Percentiles rank a stretch among this genome's conserved stretches.
These are phyloP conservation scores for Kregervanrija pseudodelftensis DNA, from an alignment of 805 yeast genomes.

Conservation along the genomic window DNA sequence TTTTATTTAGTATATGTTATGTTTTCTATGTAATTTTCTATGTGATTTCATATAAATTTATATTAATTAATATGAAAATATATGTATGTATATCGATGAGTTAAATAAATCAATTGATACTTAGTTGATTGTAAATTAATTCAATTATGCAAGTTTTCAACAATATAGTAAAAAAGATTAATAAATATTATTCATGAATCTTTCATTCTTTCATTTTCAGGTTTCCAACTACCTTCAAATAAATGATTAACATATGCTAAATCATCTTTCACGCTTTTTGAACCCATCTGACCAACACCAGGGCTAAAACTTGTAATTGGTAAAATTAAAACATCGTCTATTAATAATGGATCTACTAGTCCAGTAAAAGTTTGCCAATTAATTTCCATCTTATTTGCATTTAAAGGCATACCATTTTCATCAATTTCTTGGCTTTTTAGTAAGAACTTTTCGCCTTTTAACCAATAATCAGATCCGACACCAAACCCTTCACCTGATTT, in stretches of 20 bases:
- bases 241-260: slow-evolving; percentile 55
- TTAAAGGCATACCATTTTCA: slow-evolving; percentile 17
- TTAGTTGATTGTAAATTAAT: too few relatives aligned
- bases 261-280: slow-evolving; percentile 33
- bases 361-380: slow-evolving; percentile 62
- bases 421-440: slow-evolving; percentile 17
- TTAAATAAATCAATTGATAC: too few relatives aligned
- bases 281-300: slow-evolving; percentile 65
- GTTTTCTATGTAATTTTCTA: too few relatives aligned
- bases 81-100: too few relatives aligned
- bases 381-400: slow-evolving; percentile 26
- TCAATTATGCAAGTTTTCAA: too few relatives aligned
- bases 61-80: too few relatives aligned
- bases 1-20: too few relatives aligned
- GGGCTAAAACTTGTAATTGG: slow-evolving; percentile 70
- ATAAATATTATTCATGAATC: too few relatives aligned
- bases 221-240: slow-evolving; percentile 64
- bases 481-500: slow-evolving; percentile 27
- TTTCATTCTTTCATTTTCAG: slow-evolving; percentile 15
- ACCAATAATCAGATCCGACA: slow-evolving; percentile 26
- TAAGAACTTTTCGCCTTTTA: slow-evolving; percentile 14
- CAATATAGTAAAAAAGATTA: too few relatives aligned
- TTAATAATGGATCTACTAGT: slow-evolving; percentile 42
- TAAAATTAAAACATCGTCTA: slow-evolving; percentile 64
- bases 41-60: too few relatives aligned